Base-by-base conservation (phyloP, 306 rosid genomes). In the Medicago lupulina region DNA sequence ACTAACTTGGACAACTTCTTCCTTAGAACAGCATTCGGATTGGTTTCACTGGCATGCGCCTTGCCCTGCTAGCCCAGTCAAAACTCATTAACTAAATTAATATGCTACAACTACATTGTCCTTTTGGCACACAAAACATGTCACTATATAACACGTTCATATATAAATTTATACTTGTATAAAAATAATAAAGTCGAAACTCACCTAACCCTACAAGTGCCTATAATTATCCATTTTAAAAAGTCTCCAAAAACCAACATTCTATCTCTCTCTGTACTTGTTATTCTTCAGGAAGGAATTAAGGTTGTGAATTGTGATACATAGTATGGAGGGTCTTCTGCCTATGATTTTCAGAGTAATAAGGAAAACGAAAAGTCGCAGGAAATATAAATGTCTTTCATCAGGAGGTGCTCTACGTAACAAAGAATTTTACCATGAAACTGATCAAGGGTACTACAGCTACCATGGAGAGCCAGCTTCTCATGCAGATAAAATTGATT, bases 301-400 rank as follows among this genome's bases (percentile, higher is more conserved):
- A 28, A 28, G 31, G 31, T 28, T 28, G 31, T 28, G 31, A 28
- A 6, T 25, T 6, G 1, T 25, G 11, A 47, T 9, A 16, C 67
- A 9, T 53, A 4, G 55, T 39, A 84, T 85, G 88, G 88, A 85
- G 74, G 88, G 88, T 75, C 81, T 85, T 59, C 58, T 85, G 17
- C 88, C 88, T 59, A 7, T 81, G 67, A 62, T 85, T 67, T 78
- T 15, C 13, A 81, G 53, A 61, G 83, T 79, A 66, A 81, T 85
- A 63, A 85, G 67, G 77, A 85, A 71, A 15, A 81, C 6, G 71
- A 81, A n/a, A 60, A 75, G 47, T 65, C 85, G 83, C 9, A 74
- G 53, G 31, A 71, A 75, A 34, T 85, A 85, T 5, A 25, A 66
- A 8, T 75, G 79, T 79, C 84, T 85, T 50, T 82, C 89, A 2